phyloP scores from a whole-genome alignment of 371 early-diverging fungal genomes.

The Apophysomyces trapeziformis region DNA sequence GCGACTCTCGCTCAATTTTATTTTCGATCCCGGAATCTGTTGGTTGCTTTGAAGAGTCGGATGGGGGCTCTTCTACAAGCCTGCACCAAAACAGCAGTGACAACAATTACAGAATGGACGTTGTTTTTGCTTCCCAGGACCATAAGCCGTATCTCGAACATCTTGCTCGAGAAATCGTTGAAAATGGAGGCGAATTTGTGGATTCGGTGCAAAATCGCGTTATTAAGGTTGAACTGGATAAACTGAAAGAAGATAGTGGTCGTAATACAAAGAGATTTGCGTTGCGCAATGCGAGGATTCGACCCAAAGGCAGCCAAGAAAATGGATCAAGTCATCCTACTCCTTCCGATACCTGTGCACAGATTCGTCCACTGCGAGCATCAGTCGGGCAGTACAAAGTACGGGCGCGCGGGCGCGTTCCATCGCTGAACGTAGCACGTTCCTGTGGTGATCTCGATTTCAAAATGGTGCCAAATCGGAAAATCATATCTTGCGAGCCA shows the following conservation, averaged over 20 bases:
- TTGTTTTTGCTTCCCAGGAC: slow-evolving; percentile 67
- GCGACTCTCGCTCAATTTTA: slow-evolving; percentile 80
- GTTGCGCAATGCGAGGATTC: slow-evolving; percentile 64
- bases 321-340: slow-evolving; percentile 1
- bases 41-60: background rate
- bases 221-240: slow-evolving; percentile 61
- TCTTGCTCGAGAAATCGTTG: slow-evolving; percentile 63
- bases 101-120: slow-evolving; percentile 57
- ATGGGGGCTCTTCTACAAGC: background rate
- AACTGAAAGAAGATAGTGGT: slow-evolving; percentile 48
- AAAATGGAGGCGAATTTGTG: slow-evolving; percentile 71
- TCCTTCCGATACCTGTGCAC: background rate
- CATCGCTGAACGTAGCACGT: slow-evolving; percentile 65
- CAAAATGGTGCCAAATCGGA: slow-evolving; percentile 58
- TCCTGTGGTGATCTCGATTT: slow-evolving; percentile 70
- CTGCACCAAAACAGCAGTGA: slow-evolving; percentile 28
- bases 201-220: slow-evolving; percentile 67
- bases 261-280: slow-evolving; percentile 59
- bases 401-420: slow-evolving; percentile 47
- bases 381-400: slow-evolving; percentile 34
- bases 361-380: background rate
- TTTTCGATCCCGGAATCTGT: slow-evolving; percentile 51
- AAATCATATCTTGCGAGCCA: slow-evolving; percentile 62
- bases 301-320: slow-evolving; percentile 43
- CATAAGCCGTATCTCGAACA: slow-evolving; percentile 70